Conservation (phyloP, 2,329 filamentous ascomycete species). For the Colletotrichum neosansevieriae region DNA sequence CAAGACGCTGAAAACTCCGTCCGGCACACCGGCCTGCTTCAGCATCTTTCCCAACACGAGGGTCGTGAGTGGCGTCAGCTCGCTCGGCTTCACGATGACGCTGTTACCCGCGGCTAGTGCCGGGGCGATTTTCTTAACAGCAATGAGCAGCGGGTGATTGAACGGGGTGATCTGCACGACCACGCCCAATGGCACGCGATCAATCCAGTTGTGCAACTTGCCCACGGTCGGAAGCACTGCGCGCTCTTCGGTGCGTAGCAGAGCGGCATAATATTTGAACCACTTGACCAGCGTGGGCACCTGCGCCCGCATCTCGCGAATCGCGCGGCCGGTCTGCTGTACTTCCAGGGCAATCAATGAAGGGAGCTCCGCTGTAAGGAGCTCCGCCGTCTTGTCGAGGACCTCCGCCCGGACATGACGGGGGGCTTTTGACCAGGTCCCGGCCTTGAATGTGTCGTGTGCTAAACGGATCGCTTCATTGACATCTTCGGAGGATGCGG, state of each 20-base stretch:
- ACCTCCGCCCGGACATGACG: constrained; percentile 71
- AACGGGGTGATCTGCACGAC: constrained; percentile 69
- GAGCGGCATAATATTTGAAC: constrained; percentile 78
- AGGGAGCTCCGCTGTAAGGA: constrained; percentile 65
- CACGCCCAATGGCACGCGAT: constrained; percentile 68
- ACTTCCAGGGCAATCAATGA: constrained; percentile 73
- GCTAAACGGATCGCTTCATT: constrained; percentile 55
- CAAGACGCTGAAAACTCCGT: constrained; percentile 75
- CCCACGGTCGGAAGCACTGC: constrained; percentile 74
- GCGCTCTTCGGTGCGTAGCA: constrained; percentile 76
- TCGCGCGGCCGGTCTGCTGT: constrained; percentile 74
- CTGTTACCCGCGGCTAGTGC: constrained; percentile 71
- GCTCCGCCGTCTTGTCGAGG: constrained; percentile 68
- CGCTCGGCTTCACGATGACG: constrained; percentile 72
- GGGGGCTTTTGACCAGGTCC: constrained; percentile 68
- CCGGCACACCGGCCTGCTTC: constrained; percentile 76
- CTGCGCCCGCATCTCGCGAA: constrained; percentile 79
- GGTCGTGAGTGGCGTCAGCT: constrained; percentile 72
- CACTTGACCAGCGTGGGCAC: constrained; percentile 74
- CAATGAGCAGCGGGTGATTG: constrained; percentile 70
- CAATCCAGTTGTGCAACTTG: constrained; percentile 68
- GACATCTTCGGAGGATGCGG: constrained; percentile 60
- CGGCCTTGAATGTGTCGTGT: constrained; percentile 60
- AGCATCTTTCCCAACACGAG: constrained; percentile 70
- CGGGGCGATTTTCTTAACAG: constrained; percentile 71